Conservation (phyloP, 495 filamentous ascomycete species). For the Neurospora sp. region DNA sequence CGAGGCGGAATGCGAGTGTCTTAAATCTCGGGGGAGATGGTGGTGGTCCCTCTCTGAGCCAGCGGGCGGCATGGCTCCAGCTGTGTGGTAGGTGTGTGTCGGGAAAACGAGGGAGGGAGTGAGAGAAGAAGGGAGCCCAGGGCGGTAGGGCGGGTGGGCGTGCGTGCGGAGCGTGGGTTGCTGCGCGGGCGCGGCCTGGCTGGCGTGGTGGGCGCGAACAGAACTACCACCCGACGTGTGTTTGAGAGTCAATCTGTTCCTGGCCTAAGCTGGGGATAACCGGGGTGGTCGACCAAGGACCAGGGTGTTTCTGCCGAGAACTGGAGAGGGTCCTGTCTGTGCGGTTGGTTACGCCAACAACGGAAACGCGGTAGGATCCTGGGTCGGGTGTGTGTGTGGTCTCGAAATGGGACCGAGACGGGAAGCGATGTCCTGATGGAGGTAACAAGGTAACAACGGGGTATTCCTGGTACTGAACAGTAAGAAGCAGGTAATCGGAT, state of each 20-base stretch:
- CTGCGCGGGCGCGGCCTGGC: neutral
- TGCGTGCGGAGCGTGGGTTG: neutral
- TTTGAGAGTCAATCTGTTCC: neutral
- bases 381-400: neutral
- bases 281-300: neutral
- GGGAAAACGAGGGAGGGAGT: neutral
- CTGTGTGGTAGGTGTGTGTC: neutral
- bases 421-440: neutral
- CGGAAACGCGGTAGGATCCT: neutral
- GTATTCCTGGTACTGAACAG: neutral
- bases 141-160: slow-evolving; percentile 3
- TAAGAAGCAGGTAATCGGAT: neutral
- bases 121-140: neutral
- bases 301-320: neutral
- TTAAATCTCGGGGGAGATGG: slow-evolving; percentile 38
- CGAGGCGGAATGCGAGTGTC: slow-evolving; percentile 46
- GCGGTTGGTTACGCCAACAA: neutral
- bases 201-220: neutral
- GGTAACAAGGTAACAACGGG: no score
- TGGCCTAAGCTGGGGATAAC: neutral
- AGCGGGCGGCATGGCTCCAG: neutral
- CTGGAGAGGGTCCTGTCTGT: neutral
- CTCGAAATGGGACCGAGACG: neutral
- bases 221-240: neutral
- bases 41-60: neutral